These are phyloP conservation scores for Leersia perrieri DNA, from an alignment of 176 grass and related monocot genomes.

Conservation along the genomic window DNA sequence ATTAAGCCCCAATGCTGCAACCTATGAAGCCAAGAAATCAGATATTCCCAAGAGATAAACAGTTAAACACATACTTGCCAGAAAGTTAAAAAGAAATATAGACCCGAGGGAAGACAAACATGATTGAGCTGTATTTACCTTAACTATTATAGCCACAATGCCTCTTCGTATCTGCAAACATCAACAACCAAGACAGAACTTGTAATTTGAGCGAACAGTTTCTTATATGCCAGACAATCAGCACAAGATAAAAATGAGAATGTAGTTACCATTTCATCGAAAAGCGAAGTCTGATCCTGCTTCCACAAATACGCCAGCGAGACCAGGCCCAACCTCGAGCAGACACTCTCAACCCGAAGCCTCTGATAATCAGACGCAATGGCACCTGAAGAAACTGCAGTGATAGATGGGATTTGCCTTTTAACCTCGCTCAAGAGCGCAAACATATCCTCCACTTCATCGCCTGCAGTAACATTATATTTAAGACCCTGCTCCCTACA, in stretches of 20 bases:
- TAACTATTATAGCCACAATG: slow-evolving; percentile 80
- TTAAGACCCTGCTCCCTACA: slow-evolving; percentile 66
- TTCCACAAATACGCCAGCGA: slow-evolving; percentile 91
- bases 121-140: slow-evolving; percentile 50
- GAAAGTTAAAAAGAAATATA: not conserved
- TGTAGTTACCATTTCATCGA: slow-evolving; percentile 82
- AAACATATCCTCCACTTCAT: slow-evolving; percentile 94
- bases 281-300: slow-evolving; percentile 85
- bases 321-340: slow-evolving; percentile 77
- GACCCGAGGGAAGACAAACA: not conserved
- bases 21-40: slow-evolving; percentile 50
- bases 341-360: slow-evolving; percentile 83
- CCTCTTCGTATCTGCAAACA: slow-evolving; percentile 84
- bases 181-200: slow-evolving; percentile 18
- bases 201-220: not conserved
- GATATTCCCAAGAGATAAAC: not conserved
- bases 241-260: not conserved
- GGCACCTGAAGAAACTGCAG: slow-evolving; percentile 75
- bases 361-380: slow-evolving; percentile 97
- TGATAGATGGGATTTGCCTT: slow-evolving; percentile 59
- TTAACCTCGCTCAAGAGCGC: slow-evolving; percentile 73
- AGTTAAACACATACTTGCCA: not conserved
- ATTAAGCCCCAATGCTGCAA: slow-evolving; percentile 77
- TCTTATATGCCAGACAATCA: slow-evolving; percentile 1
- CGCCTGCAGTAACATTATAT: slow-evolving; percentile 65